These are phyloP conservation scores for Aureobasidium sp. DNA, from an alignment of 2,329 filamentous ascomycete species.

Conservation along the genomic window DNA sequence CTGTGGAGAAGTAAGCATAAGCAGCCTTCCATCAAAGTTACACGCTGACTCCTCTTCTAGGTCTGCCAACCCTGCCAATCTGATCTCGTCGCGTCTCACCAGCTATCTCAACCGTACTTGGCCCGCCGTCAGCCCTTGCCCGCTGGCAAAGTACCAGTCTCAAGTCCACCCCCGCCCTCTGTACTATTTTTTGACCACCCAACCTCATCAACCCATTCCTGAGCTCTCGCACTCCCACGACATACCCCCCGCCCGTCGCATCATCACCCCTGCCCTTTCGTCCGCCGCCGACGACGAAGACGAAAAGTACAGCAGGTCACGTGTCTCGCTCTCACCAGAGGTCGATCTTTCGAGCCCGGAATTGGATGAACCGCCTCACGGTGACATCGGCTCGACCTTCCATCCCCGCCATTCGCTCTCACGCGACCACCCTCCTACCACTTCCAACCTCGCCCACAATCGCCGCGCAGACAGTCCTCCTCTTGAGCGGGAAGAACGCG, in stretches of 20 bases:
- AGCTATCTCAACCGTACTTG: conserved; percentile 81
- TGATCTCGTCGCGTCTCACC: conserved; percentile 86
- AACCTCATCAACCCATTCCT: conserved; percentile 73
- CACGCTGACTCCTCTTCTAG: conserved; percentile 42
- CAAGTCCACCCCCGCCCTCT: conserved; percentile 88
- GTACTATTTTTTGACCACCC: conserved; percentile 94
- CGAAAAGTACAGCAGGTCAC: conserved; percentile 51
- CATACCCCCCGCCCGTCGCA: conserved; percentile 43
- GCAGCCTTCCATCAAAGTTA: not conserved
- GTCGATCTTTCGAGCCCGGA: conserved; percentile 84
- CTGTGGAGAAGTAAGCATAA: conserved; percentile 78
- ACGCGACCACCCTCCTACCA: conserved; percentile 34
- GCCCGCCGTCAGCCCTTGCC: conserved; percentile 73
- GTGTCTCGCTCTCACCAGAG: conserved; percentile 83
- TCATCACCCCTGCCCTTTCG: conserved; percentile 80
- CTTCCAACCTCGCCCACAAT: conserved; percentile 47
- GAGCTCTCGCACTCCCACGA: conserved; percentile 39
- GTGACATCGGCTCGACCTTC: conserved; percentile 56
- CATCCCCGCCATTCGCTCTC: conserved; percentile 39
- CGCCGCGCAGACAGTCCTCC: conserved; percentile 76
- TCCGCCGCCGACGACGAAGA: conserved; percentile 68
- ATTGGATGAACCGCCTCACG: conserved; percentile 57
- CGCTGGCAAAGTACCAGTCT: conserved; percentile 86
- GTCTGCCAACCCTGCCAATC: conserved; percentile 89
- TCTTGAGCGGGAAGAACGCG: conserved; percentile 87